Evolutionary conservation across 805 yeast species (phyloP).

Genomic region (Kuraishia borneana): DNA sequence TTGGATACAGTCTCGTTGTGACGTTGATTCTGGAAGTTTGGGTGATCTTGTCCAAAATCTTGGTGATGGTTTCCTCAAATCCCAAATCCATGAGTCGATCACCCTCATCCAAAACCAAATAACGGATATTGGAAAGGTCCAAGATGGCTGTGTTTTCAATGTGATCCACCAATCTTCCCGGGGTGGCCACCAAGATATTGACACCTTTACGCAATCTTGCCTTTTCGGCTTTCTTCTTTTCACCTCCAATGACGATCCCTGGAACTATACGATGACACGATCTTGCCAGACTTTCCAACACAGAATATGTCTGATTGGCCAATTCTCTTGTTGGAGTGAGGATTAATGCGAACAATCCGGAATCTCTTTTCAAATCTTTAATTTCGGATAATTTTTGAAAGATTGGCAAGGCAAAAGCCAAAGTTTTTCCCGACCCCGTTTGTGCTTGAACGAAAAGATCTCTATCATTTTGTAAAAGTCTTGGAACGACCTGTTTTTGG

Average conservation of each 20-base stretch:
- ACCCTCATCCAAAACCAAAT: conserved; percentile 93
- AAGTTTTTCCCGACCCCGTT: conserved; percentile 96
- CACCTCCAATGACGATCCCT: conserved; percentile 96
- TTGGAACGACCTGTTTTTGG: conserved; percentile 74
- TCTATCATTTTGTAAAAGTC: conserved; percentile 29
- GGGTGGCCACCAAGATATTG: conserved; percentile 92
- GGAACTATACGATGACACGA: conserved; percentile 88
- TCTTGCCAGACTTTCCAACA: conserved; percentile 58
- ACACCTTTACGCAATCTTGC: conserved; percentile 94
- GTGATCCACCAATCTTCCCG: conserved; percentile 93
- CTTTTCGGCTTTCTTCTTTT: conserved; percentile 92
- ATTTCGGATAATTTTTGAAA: conserved; percentile 58
- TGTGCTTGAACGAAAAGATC: conserved; percentile 93
- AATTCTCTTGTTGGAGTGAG: conserved; percentile 93
- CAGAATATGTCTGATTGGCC: conserved; percentile 81
- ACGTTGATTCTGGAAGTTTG: conserved; percentile 25
- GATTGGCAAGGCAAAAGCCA: conserved; percentile 80
- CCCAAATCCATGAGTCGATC: conserved; percentile 94
- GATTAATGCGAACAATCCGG: conserved; percentile 84
- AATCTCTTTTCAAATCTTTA: conserved; percentile 38
- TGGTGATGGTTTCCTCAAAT: conserved; percentile 83
- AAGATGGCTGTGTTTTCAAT: conserved; percentile 78
- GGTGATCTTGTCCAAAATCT: conserved; percentile 54
- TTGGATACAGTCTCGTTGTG: conserved; percentile 29
- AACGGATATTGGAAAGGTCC: conserved; percentile 63